Evolutionary conservation across 192 early-diverging fungal species (phyloP).

Genomic region (Coemansia sp.): DNA sequence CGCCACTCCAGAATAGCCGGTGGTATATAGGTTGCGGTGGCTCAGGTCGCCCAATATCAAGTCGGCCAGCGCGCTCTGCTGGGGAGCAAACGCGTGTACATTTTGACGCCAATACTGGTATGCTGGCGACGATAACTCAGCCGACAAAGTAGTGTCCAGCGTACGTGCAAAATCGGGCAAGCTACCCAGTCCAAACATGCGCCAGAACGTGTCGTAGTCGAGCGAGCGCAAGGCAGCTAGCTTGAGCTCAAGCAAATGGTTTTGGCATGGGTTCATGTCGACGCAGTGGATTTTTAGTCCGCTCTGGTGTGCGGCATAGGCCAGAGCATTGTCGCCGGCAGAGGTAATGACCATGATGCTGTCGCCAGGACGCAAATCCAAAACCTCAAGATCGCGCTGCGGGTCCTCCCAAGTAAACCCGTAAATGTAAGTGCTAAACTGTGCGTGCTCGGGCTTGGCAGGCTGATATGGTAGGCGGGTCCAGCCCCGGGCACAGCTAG

Average conservation of each 20-base stretch:
- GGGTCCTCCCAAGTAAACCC: slow-evolving; percentile 91
- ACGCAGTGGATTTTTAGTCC: slow-evolving; percentile 74
- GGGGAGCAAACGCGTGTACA: slow-evolving; percentile 21
- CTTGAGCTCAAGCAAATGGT: slow-evolving; percentile 86
- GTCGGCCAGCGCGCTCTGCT: background rate
- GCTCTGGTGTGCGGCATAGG: slow-evolving; percentile 72
- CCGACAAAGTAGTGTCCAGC: slow-evolving; percentile 69
- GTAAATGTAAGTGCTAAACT: slow-evolving; percentile 84
- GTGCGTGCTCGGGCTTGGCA: slow-evolving; percentile 58
- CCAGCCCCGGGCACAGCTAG: slow-evolving; percentile 14
- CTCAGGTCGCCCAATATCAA: slow-evolving; percentile 46
- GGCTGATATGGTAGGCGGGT: slow-evolving; percentile 60
- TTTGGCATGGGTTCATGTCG: slow-evolving; percentile 93
- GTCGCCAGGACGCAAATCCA: slow-evolving; percentile 68
- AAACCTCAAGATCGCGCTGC: slow-evolving; percentile 66
- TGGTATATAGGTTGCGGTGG: slow-evolving; percentile 73
- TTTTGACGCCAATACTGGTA: slow-evolving; percentile 82
- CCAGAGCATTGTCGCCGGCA: slow-evolving; percentile 79
- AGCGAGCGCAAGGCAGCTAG: slow-evolving; percentile 67
- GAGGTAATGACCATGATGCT: slow-evolving; percentile 80
- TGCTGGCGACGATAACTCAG: slow-evolving; percentile 67
- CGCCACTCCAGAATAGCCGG: slow-evolving; percentile 81
- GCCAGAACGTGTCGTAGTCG: slow-evolving; percentile 71
- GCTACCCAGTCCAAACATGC: slow-evolving; percentile 75
- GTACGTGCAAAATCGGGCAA: slow-evolving; percentile 62